These are phyloP conservation scores for Sporothrix brunneoviolacea DNA, from an alignment of 2,329 filamentous ascomycete species.

Conservation along the genomic window DNA sequence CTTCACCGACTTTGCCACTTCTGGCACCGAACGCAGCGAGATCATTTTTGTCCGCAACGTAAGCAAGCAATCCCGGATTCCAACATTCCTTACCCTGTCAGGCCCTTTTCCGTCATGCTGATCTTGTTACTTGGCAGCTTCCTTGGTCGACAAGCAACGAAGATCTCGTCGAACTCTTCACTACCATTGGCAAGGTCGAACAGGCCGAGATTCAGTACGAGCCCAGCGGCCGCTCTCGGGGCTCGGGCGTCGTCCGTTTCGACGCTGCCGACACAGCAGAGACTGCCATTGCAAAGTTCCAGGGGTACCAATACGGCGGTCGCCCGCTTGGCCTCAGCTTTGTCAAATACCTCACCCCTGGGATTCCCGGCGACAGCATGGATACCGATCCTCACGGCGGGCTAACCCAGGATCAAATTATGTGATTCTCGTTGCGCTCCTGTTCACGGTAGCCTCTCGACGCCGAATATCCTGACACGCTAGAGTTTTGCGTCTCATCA, in stretches of 20 bases:
- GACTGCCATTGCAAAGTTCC: conserved; percentile 94
- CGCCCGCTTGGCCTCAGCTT: conserved; percentile 88
- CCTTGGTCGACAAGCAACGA: conserved; percentile 99
- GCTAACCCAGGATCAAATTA: conserved; percentile 96
- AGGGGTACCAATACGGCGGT: conserved; percentile 93
- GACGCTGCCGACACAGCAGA: conserved; percentile 77
- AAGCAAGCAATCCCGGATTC: conserved; percentile 33
- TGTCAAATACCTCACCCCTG: conserved; percentile 78
- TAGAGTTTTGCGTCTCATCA: too few relatives aligned
- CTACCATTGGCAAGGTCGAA: conserved; percentile 95
- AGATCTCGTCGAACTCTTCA: conserved; percentile 91
- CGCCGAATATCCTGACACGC: too few relatives aligned
- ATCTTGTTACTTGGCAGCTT: conserved; percentile 50
- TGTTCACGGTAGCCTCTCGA: too few relatives aligned
- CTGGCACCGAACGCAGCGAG: conserved; percentile 75
- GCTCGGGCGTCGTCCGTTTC: conserved; percentile 94
- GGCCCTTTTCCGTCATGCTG: too few relatives aligned
- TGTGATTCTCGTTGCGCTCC: conserved; percentile 45
- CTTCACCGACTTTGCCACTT: conserved; percentile 87
- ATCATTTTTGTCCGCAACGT: conserved; percentile 96
- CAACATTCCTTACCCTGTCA: conserved; percentile 22
- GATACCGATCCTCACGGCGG: conserved; percentile 70
- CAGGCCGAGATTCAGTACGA: conserved; percentile 99
- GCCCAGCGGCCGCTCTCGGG: conserved; percentile 87
- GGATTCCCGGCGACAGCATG: conserved; percentile 63